Evolutionary conservation across 306 rosid species (phyloP).

Genomic region (Senna tora): DNA sequence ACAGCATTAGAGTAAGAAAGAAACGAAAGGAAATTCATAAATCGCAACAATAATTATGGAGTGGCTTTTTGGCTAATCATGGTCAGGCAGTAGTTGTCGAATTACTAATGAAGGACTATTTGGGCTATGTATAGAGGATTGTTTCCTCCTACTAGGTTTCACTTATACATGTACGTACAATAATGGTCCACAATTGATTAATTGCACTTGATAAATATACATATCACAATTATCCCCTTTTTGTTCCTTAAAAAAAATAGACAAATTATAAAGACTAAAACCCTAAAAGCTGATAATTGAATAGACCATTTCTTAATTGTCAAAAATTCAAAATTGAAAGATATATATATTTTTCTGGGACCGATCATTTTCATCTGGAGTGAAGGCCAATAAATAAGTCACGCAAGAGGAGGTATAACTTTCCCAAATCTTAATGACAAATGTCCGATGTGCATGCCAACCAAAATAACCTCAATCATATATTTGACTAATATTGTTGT

Average conservation of each 20-base stretch:
- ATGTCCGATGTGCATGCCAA: conserved; percentile 28
- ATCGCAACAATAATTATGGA: not conserved
- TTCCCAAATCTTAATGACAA: conserved; percentile 34
- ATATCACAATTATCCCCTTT: too few relatives aligned
- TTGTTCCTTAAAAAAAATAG: too few relatives aligned
- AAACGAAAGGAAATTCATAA: not conserved
- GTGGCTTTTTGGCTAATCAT: conserved; percentile 18
- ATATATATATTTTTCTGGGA: too few relatives aligned
- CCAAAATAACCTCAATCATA: conserved; percentile 25
- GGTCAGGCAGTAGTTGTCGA: not conserved
- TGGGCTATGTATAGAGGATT: not conserved
- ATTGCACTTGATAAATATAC: not conserved
- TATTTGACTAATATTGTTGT: conserved; percentile 35
- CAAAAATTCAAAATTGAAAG: too few relatives aligned
- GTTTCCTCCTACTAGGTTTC: not conserved
- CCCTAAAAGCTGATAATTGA: too few relatives aligned
- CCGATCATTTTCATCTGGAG: too few relatives aligned
- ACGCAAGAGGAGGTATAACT: conserved; percentile 2
- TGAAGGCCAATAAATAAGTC: not conserved
- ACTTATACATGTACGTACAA: not conserved
- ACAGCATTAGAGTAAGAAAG: not conserved
- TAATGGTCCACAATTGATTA: not conserved
- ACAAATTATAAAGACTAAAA: too few relatives aligned
- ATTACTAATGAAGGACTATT: not conserved
- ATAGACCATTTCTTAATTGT: too few relatives aligned